A percentile compares a stretch with the other conserved stretches of the same genome.
phyloP scores from a whole-genome alignment of 306 rosid species.

The Malus asiatica region DNA sequence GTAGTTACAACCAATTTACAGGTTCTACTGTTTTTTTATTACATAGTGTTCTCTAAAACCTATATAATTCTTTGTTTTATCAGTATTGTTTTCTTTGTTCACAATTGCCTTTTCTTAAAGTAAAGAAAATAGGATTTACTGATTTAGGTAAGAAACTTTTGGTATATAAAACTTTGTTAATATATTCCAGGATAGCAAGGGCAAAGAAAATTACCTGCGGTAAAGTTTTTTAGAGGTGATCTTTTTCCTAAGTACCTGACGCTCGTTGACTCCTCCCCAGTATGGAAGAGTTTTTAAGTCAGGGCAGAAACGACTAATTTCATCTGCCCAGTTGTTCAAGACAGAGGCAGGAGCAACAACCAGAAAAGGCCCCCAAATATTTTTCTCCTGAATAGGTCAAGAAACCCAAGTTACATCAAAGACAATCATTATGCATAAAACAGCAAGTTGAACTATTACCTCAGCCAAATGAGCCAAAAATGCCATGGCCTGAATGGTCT shows the following conservation, averaged over 20 bases:
- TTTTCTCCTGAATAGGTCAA: conserved; percentile 68
- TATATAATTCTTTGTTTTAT: neutral
- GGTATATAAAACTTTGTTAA: neutral
- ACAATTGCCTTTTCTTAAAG: neutral
- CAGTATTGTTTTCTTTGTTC: neutral
- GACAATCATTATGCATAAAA: conserved; percentile 8
- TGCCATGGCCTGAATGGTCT: conserved; percentile 98
- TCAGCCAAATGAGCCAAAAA: conserved; percentile 98
- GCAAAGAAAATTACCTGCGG: conserved; percentile 58
- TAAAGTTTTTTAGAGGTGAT: conserved; percentile 86
- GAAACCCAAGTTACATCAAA: conserved; percentile 20
- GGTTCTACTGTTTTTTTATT: neutral
- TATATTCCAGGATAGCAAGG: neutral
- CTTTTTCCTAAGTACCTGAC: conserved; percentile 81
- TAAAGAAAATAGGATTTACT: neutral
- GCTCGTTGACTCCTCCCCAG: conserved; percentile 89
- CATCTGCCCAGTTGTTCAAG: conserved; percentile 97
- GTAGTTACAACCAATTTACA: neutral
- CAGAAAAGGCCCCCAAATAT: conserved; percentile 98
- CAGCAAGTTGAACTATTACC: conserved; percentile 42
- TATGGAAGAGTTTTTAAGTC: conserved; percentile 85
- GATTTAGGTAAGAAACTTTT: neutral
- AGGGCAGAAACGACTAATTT: conserved; percentile 95
- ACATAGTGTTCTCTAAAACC: neutral
- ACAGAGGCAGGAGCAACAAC: conserved; percentile 98